phyloP scores from a whole-genome alignment of 2,329 filamentous ascomycete genomes.

The Biscogniauxia marginata region DNA sequence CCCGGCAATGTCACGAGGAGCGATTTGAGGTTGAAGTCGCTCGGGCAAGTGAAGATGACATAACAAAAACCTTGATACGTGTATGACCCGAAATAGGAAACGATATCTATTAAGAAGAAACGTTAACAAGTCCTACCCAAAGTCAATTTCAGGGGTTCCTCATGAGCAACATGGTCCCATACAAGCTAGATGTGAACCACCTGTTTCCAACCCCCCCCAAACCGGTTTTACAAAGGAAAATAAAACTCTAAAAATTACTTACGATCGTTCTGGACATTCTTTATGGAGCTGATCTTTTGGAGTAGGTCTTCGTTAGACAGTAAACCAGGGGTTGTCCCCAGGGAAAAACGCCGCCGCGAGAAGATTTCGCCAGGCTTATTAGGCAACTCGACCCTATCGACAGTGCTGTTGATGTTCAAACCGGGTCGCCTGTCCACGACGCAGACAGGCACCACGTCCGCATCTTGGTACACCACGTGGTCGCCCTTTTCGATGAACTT shows the following conservation, averaged over 20 bases:
- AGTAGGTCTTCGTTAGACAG: conserved; percentile 56
- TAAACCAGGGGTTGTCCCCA: conserved; percentile 46
- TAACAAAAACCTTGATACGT: conserved; percentile 63
- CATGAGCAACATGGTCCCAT: neutral
- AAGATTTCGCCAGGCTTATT: conserved; percentile 57
- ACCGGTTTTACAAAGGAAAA: neutral
- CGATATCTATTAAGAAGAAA: conserved; percentile 48
- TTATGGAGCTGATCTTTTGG: conserved; percentile 58
- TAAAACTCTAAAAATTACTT: neutral
- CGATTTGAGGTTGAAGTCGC: conserved; percentile 65
- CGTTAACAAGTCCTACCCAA: neutral
- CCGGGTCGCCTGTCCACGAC: conserved; percentile 58
- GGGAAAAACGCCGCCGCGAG: conserved; percentile 55
- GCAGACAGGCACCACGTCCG: conserved; percentile 69
- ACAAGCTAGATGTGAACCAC: neutral
- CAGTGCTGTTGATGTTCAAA: conserved; percentile 36
- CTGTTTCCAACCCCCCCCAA: neutral
- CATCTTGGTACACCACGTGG: conserved; percentile 63
- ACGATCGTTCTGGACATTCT: conserved; percentile 59
- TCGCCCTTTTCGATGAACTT: conserved; percentile 59
- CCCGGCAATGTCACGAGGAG: conserved; percentile 64
- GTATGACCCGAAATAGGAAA: conserved; percentile 71
- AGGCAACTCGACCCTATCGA: conserved; percentile 63
- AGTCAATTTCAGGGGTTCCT: neutral
- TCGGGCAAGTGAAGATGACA: conserved; percentile 63